Evolutionary conservation across 805 yeast genomes (phyloP).

Genomic region (Clavispora fructus): DNA sequence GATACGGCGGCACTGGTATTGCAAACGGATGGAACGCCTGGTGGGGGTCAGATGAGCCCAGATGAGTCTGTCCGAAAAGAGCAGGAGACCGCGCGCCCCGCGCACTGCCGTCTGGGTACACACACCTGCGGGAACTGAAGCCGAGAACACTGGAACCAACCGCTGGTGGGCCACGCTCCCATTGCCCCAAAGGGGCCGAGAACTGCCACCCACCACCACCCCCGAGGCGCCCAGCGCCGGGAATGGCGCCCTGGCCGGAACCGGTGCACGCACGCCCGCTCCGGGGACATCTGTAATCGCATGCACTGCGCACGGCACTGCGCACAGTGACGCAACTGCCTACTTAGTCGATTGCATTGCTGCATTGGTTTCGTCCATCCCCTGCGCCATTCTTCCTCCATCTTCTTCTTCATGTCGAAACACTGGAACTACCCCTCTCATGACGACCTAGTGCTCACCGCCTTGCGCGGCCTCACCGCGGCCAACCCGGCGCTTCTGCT

Average conservation of each 20-base stretch:
- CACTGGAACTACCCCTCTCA: conserved; percentile 46
- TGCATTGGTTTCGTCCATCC: neutral
- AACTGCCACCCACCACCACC: too few relatives aligned
- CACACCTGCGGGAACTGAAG: neutral
- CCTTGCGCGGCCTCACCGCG: conserved; percentile 48
- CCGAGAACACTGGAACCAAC: neutral
- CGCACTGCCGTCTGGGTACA: too few relatives aligned
- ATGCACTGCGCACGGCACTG: neutral
- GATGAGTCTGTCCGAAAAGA: neutral
- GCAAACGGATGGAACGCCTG: neutral
- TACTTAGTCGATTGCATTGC: neutral
- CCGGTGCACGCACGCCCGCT: neutral
- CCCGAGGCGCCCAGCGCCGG: too few relatives aligned
- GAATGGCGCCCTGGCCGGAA: too few relatives aligned
- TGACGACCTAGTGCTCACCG: conserved; percentile 43
- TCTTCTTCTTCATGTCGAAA: conserved; percentile 19
- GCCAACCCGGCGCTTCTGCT: conserved; percentile 51
- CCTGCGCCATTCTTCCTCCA: neutral
- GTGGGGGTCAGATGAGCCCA: neutral
- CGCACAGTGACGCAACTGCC: neutral
- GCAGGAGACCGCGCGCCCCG: neutral
- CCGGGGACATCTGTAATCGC: neutral
- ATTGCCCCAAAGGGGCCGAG: too few relatives aligned
- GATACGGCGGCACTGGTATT: neutral
- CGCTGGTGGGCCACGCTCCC: too few relatives aligned